A percentile compares a stretch with the other conserved stretches of the same genome.
Evolutionary conservation across 177 flowering plant genomes (phyloP).

Genomic region (Vitis hybrid): DNA sequence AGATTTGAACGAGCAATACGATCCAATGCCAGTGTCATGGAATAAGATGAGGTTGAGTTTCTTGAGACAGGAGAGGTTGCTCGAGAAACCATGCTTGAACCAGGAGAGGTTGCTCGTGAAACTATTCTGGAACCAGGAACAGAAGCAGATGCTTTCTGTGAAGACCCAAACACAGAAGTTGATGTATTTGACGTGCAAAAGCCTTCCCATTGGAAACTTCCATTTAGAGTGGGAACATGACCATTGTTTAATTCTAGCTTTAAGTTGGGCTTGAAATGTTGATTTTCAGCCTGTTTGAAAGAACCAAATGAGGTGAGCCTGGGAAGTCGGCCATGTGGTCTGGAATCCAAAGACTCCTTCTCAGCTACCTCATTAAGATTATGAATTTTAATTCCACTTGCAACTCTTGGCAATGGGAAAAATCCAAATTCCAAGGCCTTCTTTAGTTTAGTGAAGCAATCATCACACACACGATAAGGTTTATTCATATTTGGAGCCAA

Average conservation of each 20-base stretch:
- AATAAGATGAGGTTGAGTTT: constrained; percentile 30
- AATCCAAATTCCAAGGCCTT: constrained; percentile 20
- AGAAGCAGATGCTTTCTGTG: constrained; percentile 27
- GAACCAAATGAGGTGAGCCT: constrained; percentile 24
- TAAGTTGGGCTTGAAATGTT: constrained; percentile 15
- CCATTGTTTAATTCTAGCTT: constrained; percentile 16
- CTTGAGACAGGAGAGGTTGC: constrained; percentile 16
- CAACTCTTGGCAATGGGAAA: constrained; percentile 3
- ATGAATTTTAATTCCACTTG: background rate
- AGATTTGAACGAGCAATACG: constrained; percentile 16
- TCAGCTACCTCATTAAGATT: constrained; percentile 14
- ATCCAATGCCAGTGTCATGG: constrained; percentile 22
- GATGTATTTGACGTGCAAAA: constrained; percentile 17
- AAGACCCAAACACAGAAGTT: constrained; percentile 17
- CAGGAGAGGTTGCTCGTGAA: constrained; percentile 38
- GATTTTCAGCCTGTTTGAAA: constrained; percentile 14
- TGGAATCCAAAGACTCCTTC: constrained; percentile 18
- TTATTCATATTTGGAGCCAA: constrained; percentile 38
- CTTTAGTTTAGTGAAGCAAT: constrained; percentile 37
- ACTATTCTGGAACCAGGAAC: constrained; percentile 33
- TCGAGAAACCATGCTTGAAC: too few relatives aligned
- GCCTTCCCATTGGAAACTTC: constrained; percentile 17
- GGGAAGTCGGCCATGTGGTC: constrained; percentile 15
- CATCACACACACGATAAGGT: constrained; percentile 47
- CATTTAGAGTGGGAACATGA: constrained; percentile 10